These are phyloP conservation scores for Boletus subcaerulescens DNA, from an alignment of 768 basidiomycete species.

Conservation along the genomic window DNA sequence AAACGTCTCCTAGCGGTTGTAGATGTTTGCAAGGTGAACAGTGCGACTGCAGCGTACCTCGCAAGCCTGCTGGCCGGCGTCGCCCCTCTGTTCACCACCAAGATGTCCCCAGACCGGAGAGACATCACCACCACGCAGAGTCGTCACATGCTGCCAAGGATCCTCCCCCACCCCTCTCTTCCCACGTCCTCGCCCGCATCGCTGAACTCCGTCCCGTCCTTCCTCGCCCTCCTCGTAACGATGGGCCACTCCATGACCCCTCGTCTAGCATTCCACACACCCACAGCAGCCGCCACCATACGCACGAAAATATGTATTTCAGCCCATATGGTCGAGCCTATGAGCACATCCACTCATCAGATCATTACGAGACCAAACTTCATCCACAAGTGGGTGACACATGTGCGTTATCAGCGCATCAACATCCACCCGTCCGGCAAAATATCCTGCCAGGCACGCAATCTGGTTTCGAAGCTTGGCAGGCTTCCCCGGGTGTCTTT, in stretches of 20 bases:
- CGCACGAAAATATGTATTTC: constrained; percentile 49
- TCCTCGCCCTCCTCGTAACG: constrained; percentile 49
- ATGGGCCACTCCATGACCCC: constrained; percentile 47
- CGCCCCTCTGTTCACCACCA: constrained; percentile 28
- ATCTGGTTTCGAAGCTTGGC: constrained; percentile 24
- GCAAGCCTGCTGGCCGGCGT: constrained; percentile 40
- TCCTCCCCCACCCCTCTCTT: constrained; percentile 30
- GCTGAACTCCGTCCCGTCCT: constrained; percentile 68
- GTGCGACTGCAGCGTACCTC: constrained; percentile 60
- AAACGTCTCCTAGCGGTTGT: constrained; percentile 45
- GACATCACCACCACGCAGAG: constrained; percentile 22
- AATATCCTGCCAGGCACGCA: constrained; percentile 27
- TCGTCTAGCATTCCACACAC: constrained; percentile 43
- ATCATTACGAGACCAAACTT: constrained; percentile 29
- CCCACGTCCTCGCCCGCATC: constrained; percentile 57
- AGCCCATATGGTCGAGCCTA: constrained; percentile 72
- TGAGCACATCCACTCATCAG: constrained; percentile 43
- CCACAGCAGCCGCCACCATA: constrained; percentile 44
- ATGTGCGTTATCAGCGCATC: constrained; percentile 21
- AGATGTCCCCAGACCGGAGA: constrained; percentile 30
- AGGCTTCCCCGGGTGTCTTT: constrained; percentile 27
- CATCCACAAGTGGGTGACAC: constrained; percentile 12
- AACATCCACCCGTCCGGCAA: constrained; percentile 26
- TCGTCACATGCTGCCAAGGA: constrained; percentile 7
- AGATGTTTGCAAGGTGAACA: constrained; percentile 41